A percentile compares a stretch with the other conserved stretches of the same genome.
Evolutionary conservation across 805 yeast species (phyloP).

Genomic region (Yarrowia hollandica): DNA sequence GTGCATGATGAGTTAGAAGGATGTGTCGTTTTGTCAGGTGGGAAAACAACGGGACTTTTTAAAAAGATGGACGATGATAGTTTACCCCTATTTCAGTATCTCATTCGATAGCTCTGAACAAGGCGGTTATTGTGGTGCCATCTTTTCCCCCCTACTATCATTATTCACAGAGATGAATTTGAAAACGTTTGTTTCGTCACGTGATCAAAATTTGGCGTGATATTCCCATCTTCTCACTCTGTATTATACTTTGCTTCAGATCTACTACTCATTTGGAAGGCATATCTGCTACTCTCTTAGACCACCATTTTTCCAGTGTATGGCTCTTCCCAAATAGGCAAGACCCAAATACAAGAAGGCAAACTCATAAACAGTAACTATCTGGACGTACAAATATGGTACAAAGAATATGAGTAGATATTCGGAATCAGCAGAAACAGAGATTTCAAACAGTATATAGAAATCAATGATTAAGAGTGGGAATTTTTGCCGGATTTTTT

Average conservation of each 20-base stretch:
- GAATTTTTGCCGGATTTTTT: too few relatives aligned
- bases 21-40: too few relatives aligned
- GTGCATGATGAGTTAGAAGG: too few relatives aligned
- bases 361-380: background rate
- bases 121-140: background rate
- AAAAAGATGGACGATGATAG: too few relatives aligned
- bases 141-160: too few relatives aligned
- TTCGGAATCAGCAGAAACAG: background rate
- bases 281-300: background rate
- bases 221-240: too few relatives aligned
- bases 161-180: background rate
- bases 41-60: too few relatives aligned
- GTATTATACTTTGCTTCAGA: too few relatives aligned
- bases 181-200: background rate
- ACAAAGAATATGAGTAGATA: background rate
- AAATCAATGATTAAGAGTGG: too few relatives aligned
- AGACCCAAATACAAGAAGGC: background rate
- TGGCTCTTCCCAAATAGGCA: conserved; percentile 1
- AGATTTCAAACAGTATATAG: background rate
- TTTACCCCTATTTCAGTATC: too few relatives aligned
- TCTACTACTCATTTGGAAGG: background rate
- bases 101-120: background rate
- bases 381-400: background rate
- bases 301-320: background rate
- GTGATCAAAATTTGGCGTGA: background rate